These are phyloP conservation scores for Gonium pectorale DNA, from an alignment of 139 green algal genomes.

Conservation along the genomic window DNA sequence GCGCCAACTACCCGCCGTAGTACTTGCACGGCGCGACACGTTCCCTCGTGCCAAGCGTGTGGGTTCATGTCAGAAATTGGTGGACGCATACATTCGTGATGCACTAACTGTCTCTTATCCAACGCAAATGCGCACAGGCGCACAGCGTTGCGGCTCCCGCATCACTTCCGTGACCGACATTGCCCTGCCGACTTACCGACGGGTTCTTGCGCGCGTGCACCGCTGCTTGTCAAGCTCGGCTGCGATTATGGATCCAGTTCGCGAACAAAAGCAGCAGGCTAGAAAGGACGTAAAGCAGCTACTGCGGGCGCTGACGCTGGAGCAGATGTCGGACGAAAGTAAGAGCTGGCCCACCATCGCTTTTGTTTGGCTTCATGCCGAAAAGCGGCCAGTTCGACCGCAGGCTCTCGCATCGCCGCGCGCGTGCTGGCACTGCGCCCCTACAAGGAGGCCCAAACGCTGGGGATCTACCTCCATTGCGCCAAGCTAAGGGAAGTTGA, in stretches of 20 bases:
- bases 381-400: not conserved
- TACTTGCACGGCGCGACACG: no score
- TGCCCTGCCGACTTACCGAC: no score
- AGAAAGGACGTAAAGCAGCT: slow-evolving; percentile 18
- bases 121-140: no score
- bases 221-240: not conserved
- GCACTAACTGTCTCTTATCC: no score
- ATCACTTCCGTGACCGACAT: no score
- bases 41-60: no score
- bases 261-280: slow-evolving; percentile 15
- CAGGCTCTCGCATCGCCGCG: slow-evolving; percentile 55
- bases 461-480: slow-evolving; percentile 80
- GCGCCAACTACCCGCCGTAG: no score
- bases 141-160: no score
- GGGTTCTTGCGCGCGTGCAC: no score
- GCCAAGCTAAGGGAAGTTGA: slow-evolving; percentile 79
- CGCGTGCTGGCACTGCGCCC: slow-evolving; percentile 53
- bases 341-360: not conserved
- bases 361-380: not conserved
- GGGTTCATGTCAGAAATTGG: no score
- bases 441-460: slow-evolving; percentile 44
- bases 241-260: not conserved
- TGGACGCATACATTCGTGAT: no score
- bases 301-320: not conserved
- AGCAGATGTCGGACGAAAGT: slow-evolving; percentile 19